phyloP scores from a whole-genome alignment of 2,329 filamentous ascomycete species.

The Phaeosphaeria sp. region DNA sequence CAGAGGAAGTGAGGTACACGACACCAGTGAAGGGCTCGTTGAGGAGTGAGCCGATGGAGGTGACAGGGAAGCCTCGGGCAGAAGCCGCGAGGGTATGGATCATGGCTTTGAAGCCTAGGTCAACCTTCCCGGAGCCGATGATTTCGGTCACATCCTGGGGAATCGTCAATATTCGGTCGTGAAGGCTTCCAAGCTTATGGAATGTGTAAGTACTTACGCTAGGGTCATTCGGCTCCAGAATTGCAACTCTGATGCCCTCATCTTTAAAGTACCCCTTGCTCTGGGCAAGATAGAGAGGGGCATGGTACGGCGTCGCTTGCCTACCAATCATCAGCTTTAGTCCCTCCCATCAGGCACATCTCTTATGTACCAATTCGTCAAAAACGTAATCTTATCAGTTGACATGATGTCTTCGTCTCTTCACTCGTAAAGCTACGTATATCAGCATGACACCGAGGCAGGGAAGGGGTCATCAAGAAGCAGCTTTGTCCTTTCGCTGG shows the following conservation, averaged over 20 bases:
- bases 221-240: conserved; percentile 80
- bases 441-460: conserved; percentile 33
- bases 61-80: conserved; percentile 75
- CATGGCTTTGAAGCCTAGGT: conserved; percentile 84
- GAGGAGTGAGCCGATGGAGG: conserved; percentile 75
- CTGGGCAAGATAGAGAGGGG: conserved; percentile 78
- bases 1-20: conserved; percentile 76
- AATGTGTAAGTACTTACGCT: conserved; percentile 57
- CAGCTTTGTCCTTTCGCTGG: conserved; percentile 87
- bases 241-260: conserved; percentile 77
- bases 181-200: neutral
- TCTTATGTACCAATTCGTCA: conserved; percentile 78
- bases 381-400: conserved; percentile 84
- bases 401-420: conserved; percentile 66
- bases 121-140: conserved; percentile 76
- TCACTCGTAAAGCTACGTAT: conserved; percentile 35
- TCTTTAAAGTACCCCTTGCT: conserved; percentile 77
- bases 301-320: conserved; percentile 84
- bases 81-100: conserved; percentile 82
- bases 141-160: conserved; percentile 77
- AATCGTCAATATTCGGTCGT: conserved; percentile 10
- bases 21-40: conserved; percentile 83
- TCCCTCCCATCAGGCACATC: neutral
- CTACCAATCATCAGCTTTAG: conserved; percentile 51
- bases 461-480: conserved; percentile 56